A percentile compares a stretch with the other conserved stretches of the same genome.
Evolutionary conservation across 768 basidiomycete genomes (phyloP).

Genomic region (Glaciozyma martinii): DNA sequence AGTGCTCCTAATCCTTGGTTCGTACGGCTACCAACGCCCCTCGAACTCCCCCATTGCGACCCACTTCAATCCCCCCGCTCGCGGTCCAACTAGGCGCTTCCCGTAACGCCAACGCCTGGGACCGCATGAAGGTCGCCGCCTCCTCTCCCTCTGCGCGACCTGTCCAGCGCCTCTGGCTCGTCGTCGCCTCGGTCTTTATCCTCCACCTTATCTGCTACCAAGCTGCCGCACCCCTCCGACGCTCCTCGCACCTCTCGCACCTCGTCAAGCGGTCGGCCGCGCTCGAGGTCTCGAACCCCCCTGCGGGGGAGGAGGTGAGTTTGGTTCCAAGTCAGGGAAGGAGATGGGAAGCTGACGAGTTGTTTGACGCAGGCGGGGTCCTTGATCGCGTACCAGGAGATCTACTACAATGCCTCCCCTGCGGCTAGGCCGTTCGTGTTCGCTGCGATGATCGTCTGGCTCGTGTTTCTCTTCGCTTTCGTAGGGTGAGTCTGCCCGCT

Average conservation of each 20-base stretch:
- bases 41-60: too few relatives aligned
- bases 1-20: too few relatives aligned
- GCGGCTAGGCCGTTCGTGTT: constrained; percentile 51
- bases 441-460: constrained; percentile 60
- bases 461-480: constrained; percentile 86
- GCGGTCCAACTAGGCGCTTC: too few relatives aligned
- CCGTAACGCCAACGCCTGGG: too few relatives aligned
- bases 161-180: background rate
- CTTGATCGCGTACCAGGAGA: constrained; percentile 18
- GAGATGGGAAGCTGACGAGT: background rate
- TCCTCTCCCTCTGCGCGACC: background rate
- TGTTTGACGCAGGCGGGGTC: constrained; percentile 4
- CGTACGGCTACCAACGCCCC: too few relatives aligned
- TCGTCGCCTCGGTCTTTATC: background rate
- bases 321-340: background rate
- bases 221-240: background rate
- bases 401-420: background rate
- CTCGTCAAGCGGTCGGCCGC: background rate
- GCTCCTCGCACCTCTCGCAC: background rate
- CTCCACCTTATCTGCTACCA: constrained; percentile 4
- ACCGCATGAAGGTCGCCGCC: too few relatives aligned
- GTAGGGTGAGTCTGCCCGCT: constrained; percentile 44
- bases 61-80: too few relatives aligned
- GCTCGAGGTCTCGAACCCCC: background rate
- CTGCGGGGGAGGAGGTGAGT: background rate